Evolutionary conservation across 140 eudicot genomes (phyloP).

Genomic region (Bidens hawaiensis): DNA sequence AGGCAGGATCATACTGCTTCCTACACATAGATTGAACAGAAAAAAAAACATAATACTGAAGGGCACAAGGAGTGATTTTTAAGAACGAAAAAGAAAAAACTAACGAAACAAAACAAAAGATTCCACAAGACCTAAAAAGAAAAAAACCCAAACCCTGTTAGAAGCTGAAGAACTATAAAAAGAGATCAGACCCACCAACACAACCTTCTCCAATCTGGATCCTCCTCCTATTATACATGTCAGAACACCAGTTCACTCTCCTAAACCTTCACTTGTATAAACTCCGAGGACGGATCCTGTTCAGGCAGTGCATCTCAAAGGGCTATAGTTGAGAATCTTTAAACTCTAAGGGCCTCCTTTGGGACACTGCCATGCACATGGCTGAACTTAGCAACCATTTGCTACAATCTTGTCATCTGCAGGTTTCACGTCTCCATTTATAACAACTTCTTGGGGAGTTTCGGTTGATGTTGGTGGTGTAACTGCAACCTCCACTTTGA

Average conservation of each 20-base stretch:
- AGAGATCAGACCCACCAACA: constrained; percentile 36
- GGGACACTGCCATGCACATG: constrained; percentile 12
- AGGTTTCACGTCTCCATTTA: constrained; percentile 32
- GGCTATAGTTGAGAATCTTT: neutral
- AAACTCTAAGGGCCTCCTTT: constrained; percentile 4
- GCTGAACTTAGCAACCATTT: constrained; percentile 47
- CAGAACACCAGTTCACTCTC: constrained; percentile 15
- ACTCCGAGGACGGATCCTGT: constrained; percentile 28
- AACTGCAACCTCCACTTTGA: too few relatives aligned
- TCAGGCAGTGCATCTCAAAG: constrained; percentile 21
- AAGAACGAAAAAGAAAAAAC: neutral
- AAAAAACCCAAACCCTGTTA: constrained; percentile 40
- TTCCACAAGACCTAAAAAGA: constrained; percentile 14
- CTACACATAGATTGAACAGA: neutral
- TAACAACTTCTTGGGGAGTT: constrained; percentile 14
- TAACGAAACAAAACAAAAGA: constrained; percentile 4
- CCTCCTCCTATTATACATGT: constrained; percentile 25
- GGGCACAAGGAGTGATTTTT: constrained; percentile 24
- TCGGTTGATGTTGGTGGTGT: constrained; percentile 17
- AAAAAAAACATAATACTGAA: constrained; percentile 8
- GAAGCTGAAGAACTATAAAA: constrained; percentile 27
- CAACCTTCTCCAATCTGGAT: constrained; percentile 24
- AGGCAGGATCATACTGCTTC: constrained; percentile 6
- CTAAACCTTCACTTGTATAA: constrained; percentile 1
- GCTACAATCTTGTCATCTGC: constrained; percentile 30